phyloP scores from a whole-genome alignment of 208 protist species.

The Leishmania turanica region DNA sequence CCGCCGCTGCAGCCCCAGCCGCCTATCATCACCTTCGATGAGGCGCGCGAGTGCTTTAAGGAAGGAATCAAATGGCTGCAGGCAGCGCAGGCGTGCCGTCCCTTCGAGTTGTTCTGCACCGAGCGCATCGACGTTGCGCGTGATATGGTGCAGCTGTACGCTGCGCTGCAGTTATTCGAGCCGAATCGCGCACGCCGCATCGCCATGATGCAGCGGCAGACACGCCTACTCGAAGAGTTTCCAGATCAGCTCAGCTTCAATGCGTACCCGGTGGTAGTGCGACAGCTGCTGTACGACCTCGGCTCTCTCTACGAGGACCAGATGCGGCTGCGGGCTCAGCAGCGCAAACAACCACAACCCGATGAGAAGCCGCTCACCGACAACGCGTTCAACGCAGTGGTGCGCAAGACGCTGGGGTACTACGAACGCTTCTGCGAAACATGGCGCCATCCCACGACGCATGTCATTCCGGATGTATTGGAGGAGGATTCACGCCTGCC shows the following conservation, averaged over 20 bases:
- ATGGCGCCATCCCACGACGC: slow-evolving; percentile 63
- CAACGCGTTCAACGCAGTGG: slow-evolving; percentile 68
- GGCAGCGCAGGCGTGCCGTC: slow-evolving; percentile 73
- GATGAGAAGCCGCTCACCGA: slow-evolving; percentile 74
- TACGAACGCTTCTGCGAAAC: slow-evolving; percentile 83
- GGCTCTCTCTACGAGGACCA: slow-evolving; percentile 77
- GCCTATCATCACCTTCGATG: slow-evolving; percentile 62
- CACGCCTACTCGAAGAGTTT: slow-evolving; percentile 65
- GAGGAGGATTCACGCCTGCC: slow-evolving; percentile 74
- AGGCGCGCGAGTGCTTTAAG: slow-evolving; percentile 81
- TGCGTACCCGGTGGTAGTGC: slow-evolving; percentile 78
- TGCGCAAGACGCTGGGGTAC: slow-evolving; percentile 48
- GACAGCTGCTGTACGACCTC: slow-evolving; percentile 87
- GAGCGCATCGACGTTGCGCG: slow-evolving; percentile 81
- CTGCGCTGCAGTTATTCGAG: slow-evolving; percentile 68
- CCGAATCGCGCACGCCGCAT: slow-evolving; percentile 53
- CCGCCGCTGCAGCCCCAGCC: slow-evolving; percentile 33
- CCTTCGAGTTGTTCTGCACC: slow-evolving; percentile 85
- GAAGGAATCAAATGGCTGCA: slow-evolving; percentile 64
- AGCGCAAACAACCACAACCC: slow-evolving; percentile 40
- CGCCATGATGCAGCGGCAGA: slow-evolving; percentile 78
- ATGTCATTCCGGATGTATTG: slow-evolving; percentile 51
- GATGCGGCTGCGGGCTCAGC: slow-evolving; percentile 62
- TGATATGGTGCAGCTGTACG: slow-evolving; percentile 72
- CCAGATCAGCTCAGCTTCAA: slow-evolving; percentile 87